A percentile compares a stretch with the other conserved stretches of the same genome.
Evolutionary conservation across 306 rosid genomes (phyloP).

Genomic region (Vicia faba): DNA sequence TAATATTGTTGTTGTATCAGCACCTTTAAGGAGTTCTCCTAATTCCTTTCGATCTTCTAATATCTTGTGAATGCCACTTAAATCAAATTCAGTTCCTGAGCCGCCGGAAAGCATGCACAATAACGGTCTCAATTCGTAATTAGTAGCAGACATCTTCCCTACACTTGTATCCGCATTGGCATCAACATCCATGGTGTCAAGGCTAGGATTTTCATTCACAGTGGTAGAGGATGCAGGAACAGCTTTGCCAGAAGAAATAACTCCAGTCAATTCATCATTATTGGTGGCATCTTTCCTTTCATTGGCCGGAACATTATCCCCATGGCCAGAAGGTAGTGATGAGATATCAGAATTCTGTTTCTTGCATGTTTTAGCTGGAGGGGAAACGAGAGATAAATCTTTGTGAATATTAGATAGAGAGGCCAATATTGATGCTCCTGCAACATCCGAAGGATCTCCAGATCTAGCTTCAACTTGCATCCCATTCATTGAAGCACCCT

Average conservation of each 20-base stretch:
- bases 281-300: slow-evolving; percentile 58
- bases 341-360: slow-evolving; percentile 61
- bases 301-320: slow-evolving; percentile 52
- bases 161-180: slow-evolving; percentile 50
- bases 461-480: slow-evolving; percentile 74
- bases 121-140: slow-evolving; percentile 57
- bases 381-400: slow-evolving; percentile 63
- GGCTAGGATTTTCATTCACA: slow-evolving; percentile 53
- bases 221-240: slow-evolving; percentile 53
- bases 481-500: slow-evolving; percentile 67
- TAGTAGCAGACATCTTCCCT: slow-evolving; percentile 52
- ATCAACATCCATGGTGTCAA: slow-evolving; percentile 57
- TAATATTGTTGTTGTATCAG: slow-evolving; percentile 54
- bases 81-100: slow-evolving; percentile 59
- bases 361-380: slow-evolving; percentile 61
- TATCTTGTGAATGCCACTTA: slow-evolving; percentile 64
- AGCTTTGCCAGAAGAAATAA: slow-evolving; percentile 55
- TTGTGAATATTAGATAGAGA: slow-evolving; percentile 69
- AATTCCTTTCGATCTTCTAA: slow-evolving; percentile 63
- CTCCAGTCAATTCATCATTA: slow-evolving; percentile 53
- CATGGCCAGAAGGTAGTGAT: slow-evolving; percentile 53
- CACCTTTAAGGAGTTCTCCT: slow-evolving; percentile 56
- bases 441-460: slow-evolving; percentile 82
- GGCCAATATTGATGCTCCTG: slow-evolving; percentile 79
- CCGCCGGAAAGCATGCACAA: slow-evolving; percentile 60